phyloP scores from a whole-genome alignment of 2,329 filamentous ascomycete genomes.

The Penicillium glabrum region DNA sequence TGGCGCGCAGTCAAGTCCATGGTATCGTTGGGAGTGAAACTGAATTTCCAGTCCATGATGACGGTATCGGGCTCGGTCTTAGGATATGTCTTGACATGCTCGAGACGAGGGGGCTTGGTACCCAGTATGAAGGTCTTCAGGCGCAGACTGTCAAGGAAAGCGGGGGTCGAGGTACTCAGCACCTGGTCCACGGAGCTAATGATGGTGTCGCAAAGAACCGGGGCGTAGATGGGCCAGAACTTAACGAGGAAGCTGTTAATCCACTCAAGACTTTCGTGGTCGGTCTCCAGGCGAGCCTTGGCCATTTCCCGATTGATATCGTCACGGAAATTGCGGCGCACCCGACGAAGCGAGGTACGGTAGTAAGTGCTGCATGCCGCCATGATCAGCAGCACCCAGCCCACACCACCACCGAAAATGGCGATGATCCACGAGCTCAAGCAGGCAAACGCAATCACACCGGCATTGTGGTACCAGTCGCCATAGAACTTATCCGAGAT shows the following conservation, averaged over 20 bases:
- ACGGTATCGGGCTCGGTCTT: slow-evolving; percentile 94
- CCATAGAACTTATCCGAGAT: slow-evolving; percentile 89
- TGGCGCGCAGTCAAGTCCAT: slow-evolving; percentile 88
- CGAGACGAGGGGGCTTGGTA: slow-evolving; percentile 90
- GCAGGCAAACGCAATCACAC: slow-evolving; percentile 90
- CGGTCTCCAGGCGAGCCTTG: slow-evolving; percentile 82
- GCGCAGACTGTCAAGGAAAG: slow-evolving; percentile 89
- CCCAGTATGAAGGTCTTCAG: slow-evolving; percentile 93
- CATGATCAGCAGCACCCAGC: slow-evolving; percentile 93
- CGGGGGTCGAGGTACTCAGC: slow-evolving; percentile 84
- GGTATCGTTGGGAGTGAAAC: slow-evolving; percentile 94
- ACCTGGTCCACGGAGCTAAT: slow-evolving; percentile 96
- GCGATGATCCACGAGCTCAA: slow-evolving; percentile 87
- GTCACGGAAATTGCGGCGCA: slow-evolving; percentile 93
- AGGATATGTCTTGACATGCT: slow-evolving; percentile 97
- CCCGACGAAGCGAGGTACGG: slow-evolving; percentile 87
- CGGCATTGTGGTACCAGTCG: slow-evolving; percentile 98
- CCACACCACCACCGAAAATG: slow-evolving; percentile 83
- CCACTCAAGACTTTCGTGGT: slow-evolving; percentile 93
- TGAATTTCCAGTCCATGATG: slow-evolving; percentile 99
- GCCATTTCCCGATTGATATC: slow-evolving; percentile 87
- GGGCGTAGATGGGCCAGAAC: slow-evolving; percentile 99
- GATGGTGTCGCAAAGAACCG: slow-evolving; percentile 86
- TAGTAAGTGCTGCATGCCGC: slow-evolving; percentile 92
- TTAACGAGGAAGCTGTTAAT: slow-evolving; percentile 98